A percentile compares a stretch with the other conserved stretches of the same genome.
Conservation (phyloP, 306 rosid genomes). For the Citrullus mucosospermus region DNA sequence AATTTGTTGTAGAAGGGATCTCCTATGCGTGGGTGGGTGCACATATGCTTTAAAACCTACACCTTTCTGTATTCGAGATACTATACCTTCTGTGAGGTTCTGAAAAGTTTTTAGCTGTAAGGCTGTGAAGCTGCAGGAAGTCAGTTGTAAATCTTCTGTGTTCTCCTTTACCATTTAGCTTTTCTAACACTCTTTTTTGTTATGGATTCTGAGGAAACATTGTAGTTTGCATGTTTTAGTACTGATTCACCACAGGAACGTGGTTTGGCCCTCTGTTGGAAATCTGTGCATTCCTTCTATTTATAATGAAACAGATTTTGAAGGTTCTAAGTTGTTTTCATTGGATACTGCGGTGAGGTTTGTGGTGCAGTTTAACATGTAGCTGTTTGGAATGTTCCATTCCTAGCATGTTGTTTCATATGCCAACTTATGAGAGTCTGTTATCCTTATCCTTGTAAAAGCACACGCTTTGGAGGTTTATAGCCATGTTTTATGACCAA, state of each 20-base stretch:
- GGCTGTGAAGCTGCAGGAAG: not conserved
- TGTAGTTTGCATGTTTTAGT: not conserved
- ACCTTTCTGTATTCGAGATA: not conserved
- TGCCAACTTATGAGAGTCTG: not conserved
- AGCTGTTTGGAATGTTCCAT: not conserved
- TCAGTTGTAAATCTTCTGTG: not conserved
- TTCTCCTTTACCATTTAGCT: not conserved
- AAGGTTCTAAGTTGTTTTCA: not conserved
- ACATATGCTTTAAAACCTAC: not conserved
- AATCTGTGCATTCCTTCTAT: not conserved
- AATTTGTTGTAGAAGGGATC: not conserved
- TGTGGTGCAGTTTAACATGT: not conserved
- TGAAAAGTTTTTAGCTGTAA: not conserved
- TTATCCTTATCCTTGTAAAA: conserved; percentile 7
- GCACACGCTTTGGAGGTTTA: conserved; percentile 12
- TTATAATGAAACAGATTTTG: not conserved
- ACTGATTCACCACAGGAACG: not conserved
- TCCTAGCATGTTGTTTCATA: not conserved
- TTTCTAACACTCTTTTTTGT: not conserved
- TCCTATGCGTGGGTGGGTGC: not conserved
- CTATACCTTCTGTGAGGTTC: not conserved
- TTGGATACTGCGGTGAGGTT: not conserved
- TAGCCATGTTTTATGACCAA: not conserved
- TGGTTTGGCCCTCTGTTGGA: not conserved
- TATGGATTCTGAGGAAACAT: not conserved